Percentiles rank a stretch among this genome's conserved stretches.
Conservation (phyloP, 176 grass and related monocot species). For the Guadua angustifolia region DNA sequence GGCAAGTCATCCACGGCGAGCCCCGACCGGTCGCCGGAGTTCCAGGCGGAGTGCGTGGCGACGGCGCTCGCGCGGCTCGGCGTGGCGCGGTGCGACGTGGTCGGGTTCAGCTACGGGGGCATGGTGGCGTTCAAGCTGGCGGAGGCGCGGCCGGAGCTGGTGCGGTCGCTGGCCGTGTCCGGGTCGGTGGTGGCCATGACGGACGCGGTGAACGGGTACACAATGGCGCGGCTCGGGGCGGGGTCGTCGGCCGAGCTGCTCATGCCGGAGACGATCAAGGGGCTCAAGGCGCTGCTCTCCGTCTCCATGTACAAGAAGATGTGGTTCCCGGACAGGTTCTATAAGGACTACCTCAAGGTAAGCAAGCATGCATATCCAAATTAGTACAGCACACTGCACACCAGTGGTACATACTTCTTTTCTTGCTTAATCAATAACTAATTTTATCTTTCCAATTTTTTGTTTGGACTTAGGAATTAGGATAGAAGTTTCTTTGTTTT, state of each 20-base stretch:
- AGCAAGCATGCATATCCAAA: not conserved
- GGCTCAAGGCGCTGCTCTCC: conserved; percentile 77
- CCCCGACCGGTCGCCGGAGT: conserved; percentile 71
- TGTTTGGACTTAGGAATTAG: not conserved
- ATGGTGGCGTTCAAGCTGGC: conserved; percentile 97
- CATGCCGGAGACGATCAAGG: conserved; percentile 71
- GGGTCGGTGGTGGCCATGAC: conserved; percentile 89
- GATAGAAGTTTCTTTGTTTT: not conserved
- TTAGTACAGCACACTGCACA: not conserved
- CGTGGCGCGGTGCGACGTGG: conserved; percentile 70
- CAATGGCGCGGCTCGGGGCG: conserved; percentile 59
- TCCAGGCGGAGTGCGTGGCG: conserved; percentile 75
- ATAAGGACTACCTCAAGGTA: conserved; percentile 92
- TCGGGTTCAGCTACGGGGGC: conserved; percentile 97
- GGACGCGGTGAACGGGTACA: conserved; percentile 66
- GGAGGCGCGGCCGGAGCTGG: conserved; percentile 68
- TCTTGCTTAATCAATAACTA: not conserved
- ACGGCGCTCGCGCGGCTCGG: conserved; percentile 64
- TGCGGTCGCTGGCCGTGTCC: conserved; percentile 75
- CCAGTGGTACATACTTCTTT: not conserved
- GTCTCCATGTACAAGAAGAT: conserved; percentile 80
- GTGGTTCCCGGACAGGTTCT: conserved; percentile 81
- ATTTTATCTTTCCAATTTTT: not conserved
- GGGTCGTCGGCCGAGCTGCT: conserved; percentile 76
- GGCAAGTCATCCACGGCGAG: conserved; percentile 58